Evolutionary conservation across 2,329 filamentous ascomycete genomes (phyloP), one percentile per base, ranked within the genome.

Genomic region (Talaromyces marneffei): DNA sequence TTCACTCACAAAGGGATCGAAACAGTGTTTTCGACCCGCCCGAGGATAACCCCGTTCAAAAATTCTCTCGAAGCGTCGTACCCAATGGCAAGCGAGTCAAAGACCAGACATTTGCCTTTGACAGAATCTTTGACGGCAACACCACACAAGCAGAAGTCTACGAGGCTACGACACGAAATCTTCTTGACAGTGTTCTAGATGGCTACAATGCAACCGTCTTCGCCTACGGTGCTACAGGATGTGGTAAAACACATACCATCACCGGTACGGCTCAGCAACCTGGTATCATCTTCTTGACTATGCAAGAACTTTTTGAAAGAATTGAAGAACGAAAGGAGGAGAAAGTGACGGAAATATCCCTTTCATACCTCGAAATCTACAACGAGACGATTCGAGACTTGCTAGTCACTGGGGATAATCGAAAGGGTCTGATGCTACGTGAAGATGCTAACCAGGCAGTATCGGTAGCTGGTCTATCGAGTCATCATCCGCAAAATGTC

Each of bases 141-240:
- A 90, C 90, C 18, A 87, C 88, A 6, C 94, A 99, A 71, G 88
- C 85, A 62, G 94, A 99, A 71, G 91, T 99, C 1, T 99, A 97
- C 80, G 94, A 97, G 75, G 84, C 90, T 14, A 97, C 94, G 0
- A 96, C 93, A 1, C 90, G 88, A 74, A 85, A 80, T 60, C 84
- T 99, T n/a, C 84, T 99, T 64, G 93, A 97, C 74, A 97, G 89
- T 72, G 92, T 99, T 16, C 82, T 99, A 62, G 92, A 99, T 67
- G 94, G 94, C 66, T 99, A 97, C 82, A 99, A 99, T 80, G 94
- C 94, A 53, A 99, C 94, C 0, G 94, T 99, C 4, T 99, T 99
- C 74, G 94, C 94, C 55, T 99, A 99, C 75, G 94, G 94, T 67
- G 94, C 94, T 40, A 99, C 94, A 0, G 94, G 94, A 40, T 99